Evolutionary conservation across 306 rosid species (phyloP).

Genomic region (Nissolia schottii): DNA sequence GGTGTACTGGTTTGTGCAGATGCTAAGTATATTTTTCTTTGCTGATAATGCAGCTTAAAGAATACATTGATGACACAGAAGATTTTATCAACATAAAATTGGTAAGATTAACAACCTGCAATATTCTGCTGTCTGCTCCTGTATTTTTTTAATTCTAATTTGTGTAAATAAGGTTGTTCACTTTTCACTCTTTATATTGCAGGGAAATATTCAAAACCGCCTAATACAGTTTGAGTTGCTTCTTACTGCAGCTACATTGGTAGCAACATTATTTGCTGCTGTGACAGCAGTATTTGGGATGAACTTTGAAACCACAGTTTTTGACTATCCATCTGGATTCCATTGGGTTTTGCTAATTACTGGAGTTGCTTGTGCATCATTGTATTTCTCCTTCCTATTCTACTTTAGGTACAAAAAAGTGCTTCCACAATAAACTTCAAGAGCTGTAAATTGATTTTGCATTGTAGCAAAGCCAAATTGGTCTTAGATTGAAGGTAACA

Average conservation of each 20-base stretch:
- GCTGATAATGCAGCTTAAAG: slow-evolving; percentile 73
- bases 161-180: background rate
- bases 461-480: slow-evolving; percentile 15
- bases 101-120: slow-evolving; percentile 43
- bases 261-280: slow-evolving; percentile 68
- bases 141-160: slow-evolving; percentile 21
- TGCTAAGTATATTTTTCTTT: slow-evolving; percentile 23
- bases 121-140: background rate
- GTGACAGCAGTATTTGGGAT: slow-evolving; percentile 90
- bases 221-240: slow-evolving; percentile 88
- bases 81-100: slow-evolving; percentile 96
- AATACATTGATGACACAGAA: slow-evolving; percentile 95
- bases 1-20: background rate
- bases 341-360: slow-evolving; percentile 57
- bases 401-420: slow-evolving; percentile 73
- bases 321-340: slow-evolving; percentile 53
- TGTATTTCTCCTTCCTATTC: slow-evolving; percentile 53
- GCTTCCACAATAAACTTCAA: slow-evolving; percentile 45
- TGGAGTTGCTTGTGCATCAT: slow-evolving; percentile 43
- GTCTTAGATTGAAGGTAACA: background rate
- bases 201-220: slow-evolving; percentile 95
- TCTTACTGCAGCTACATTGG: slow-evolving; percentile 84
- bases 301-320: slow-evolving; percentile 57
- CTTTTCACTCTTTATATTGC: slow-evolving; percentile 26
- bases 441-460: slow-evolving; percentile 11